Evolutionary conservation across 2,329 filamentous ascomycete species (phyloP), one percentile per base, ranked within the genome.

Genomic region (Curvularia sp.): DNA sequence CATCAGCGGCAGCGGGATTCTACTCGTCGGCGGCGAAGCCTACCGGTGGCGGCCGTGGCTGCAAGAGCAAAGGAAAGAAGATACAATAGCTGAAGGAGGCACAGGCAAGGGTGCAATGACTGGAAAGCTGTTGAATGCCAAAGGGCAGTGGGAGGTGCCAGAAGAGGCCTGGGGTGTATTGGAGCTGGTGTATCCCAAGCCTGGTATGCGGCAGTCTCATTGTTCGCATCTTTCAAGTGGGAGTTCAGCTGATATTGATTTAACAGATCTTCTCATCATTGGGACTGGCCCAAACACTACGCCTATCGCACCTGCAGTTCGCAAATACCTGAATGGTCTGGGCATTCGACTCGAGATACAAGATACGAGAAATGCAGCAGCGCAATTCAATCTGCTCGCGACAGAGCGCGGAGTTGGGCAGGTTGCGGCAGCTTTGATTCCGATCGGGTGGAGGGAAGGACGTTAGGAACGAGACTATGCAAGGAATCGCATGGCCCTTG

Each of bases 321-420:
- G 89, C 67, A 83, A 83, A 57, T 83, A 87, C 67, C 87, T 99
- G 55, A 89, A 89, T 61, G 84, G 86, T 28, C 78, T 98, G 41
- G 95, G 95, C 0, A 90, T 98, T 67, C 84, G 92, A 56, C 83
- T 98, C 5, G 95, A 99, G 72, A 84, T 97, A 3, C 85, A 94
- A 72, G 95, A 98, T 79, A 98, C 95, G 30, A 84, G 92, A 63
- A 98, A 98, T 78, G 95, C 95, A 8, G 92, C 94, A 1, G 90
- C 93, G 32, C 93, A 97, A 76, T 99, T 95, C 77, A 99, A 99
- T 74, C 76, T 99, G 70, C 80, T 99, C 53, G 94, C 93, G n/a
- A 98, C 93, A 18, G 95, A 99, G 80, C 83, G 95, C 50, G 94
- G 95, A 1, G 87, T 95, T 5, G 84, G 87, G 19, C 89, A 94